Percentiles rank a stretch among this genome's conserved stretches.
phyloP scores from a whole-genome alignment of 148 eudicot species.

The Drosera capensis region DNA sequence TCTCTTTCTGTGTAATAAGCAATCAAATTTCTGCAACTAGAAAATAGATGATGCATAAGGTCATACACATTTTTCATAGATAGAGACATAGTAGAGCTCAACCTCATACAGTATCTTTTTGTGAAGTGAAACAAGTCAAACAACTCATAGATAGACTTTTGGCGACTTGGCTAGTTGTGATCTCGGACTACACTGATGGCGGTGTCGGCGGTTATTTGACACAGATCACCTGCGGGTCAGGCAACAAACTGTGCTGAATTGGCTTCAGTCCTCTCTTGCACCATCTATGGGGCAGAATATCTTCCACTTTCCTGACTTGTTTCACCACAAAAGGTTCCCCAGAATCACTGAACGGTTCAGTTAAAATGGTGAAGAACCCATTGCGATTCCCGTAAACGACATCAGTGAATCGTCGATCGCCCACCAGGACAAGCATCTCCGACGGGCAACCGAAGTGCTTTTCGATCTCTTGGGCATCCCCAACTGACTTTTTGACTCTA shows the following conservation, averaged over 20 bases:
- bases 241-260: constrained; percentile 31
- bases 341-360: constrained; percentile 43
- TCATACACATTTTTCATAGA: no score
- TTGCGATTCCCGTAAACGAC: constrained; percentile 74
- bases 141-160: no score
- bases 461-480: constrained; percentile 68
- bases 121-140: no score
- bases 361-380: constrained; percentile 67
- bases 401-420: constrained; percentile 87
- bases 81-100: no score
- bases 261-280: constrained; percentile 35
- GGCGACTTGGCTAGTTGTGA: no score
- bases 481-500: constrained; percentile 75
- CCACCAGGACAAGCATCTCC: constrained; percentile 58
- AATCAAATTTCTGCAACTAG: no score
- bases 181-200: background rate
- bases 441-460: constrained; percentile 47
- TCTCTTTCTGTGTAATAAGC: no score
- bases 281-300: constrained; percentile 41
- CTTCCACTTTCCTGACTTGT: constrained; percentile 62
- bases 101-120: no score
- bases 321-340: constrained; percentile 71
- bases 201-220: constrained; percentile 20
- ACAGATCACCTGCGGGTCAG: constrained; percentile 12
- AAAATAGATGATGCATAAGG: no score